These are phyloP conservation scores for Microthyrium microscopicum DNA, from an alignment of 2,329 filamentous ascomycete species.

Conservation along the genomic window DNA sequence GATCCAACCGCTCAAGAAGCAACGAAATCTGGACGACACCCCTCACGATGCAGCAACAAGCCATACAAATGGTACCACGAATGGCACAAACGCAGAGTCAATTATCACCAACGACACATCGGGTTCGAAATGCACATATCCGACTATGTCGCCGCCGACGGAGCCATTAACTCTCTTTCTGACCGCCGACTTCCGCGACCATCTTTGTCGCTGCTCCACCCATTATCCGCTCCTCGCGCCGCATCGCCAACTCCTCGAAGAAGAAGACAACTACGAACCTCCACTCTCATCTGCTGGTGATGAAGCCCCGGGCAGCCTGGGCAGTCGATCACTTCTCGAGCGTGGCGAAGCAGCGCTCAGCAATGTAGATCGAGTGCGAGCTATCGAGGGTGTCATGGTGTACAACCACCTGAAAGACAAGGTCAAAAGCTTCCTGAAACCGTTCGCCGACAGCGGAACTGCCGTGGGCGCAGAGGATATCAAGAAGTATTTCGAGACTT, in stretches of 20 bases:
- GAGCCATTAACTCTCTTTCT: constrained; percentile 69
- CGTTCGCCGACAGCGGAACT: constrained; percentile 81
- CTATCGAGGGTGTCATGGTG: constrained; percentile 91
- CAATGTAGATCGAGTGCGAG: constrained; percentile 80
- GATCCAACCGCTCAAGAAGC: neutral
- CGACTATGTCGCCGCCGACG: constrained; percentile 35
- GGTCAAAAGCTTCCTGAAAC: constrained; percentile 84
- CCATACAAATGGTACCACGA: no score
- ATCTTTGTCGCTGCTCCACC: constrained; percentile 65
- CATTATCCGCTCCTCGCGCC: constrained; percentile 59
- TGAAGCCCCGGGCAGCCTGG: constrained; percentile 35
- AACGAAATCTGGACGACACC: constrained; percentile 1
- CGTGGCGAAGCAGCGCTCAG: constrained; percentile 83
- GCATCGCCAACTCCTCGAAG: constrained; percentile 73
- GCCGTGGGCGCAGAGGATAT: constrained; percentile 89
- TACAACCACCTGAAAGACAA: constrained; percentile 95
- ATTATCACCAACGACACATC: constrained; percentile 22
- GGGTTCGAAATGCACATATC: constrained; percentile 39
- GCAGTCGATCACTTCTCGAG: constrained; percentile 72
- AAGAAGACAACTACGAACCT: constrained; percentile 88
- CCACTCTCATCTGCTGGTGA: constrained; percentile 45
- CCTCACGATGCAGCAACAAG: no score
- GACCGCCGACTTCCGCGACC: constrained; percentile 58
- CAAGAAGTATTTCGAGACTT: constrained; percentile 86
- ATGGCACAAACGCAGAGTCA: no score